Base-by-base conservation (phyloP, 2,329 filamentous ascomycete genomes). In the Neonectria punicea region DNA sequence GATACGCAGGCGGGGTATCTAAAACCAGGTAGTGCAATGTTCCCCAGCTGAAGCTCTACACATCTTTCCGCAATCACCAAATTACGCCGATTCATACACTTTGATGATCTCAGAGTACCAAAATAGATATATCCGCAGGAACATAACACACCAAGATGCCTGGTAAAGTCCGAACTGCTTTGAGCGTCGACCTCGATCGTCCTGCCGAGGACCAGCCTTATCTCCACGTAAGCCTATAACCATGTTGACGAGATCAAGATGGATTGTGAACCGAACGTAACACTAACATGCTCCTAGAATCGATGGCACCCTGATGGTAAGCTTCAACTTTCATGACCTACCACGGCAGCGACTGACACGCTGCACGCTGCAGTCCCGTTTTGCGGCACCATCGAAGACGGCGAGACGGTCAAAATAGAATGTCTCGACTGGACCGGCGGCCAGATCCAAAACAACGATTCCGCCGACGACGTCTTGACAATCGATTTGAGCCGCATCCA, bases 341-440 rank as follows among this genome's bases (percentile, higher is more conserved):
- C n/a, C 20, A 6, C 22, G 3, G 5, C 10, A 7, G 7, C 7
- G 30, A 44, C 11, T 44, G 7, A n/a, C 5, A 16, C 22, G 5
- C 22, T 4, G n/a, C 60, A 61, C 47, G 59, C 22, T 9, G 30
- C 41, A 96, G 93, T 97, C 56, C 94, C 94, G 0, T 88, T 86
- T 61, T 86, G 85, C 55, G 92, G 85, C 34, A 89, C 86, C 1
- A 93, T 98, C 74, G 90, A 92, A 73, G 90, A 94, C 74, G 91
- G 90, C 32, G 94, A 97, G 80, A 92, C 92, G 0, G 94, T 97
- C 70, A 97, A 97, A 80, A 97, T 97, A 70, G 93, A 97, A 83
- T 97, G 94, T 74, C 84, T 96, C 8, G 93, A 97, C 81, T 97
- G 93, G 89, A 90, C 89, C 5, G 89, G 89, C 22, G 94, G 94